Evolutionary conservation across 768 basidiomycete genomes (phyloP), one percentile per base, ranked within the genome.

Genomic region (Auricularia auricula-judae): DNA sequence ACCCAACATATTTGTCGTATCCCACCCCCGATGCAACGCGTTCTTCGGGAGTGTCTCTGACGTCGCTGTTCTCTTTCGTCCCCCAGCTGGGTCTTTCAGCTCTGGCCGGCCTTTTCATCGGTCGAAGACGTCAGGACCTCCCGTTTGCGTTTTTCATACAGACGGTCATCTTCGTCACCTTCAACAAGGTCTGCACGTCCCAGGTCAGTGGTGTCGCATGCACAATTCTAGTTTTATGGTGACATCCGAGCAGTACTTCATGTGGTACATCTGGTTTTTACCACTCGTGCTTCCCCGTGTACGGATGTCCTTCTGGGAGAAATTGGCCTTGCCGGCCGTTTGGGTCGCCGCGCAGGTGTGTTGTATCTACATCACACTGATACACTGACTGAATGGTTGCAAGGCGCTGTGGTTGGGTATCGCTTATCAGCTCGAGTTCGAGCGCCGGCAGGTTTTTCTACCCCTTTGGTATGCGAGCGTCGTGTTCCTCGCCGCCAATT

Each of bases 121-220:
- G 86, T 3, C 73, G 78, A 63, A 77, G 76, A 51, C 78, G 75
- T 56, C 73, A 78, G 16, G 84, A 93, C 69, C 78, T 98, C 3
- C 80, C 85, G 7, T 88, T 94, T 67, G 80, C 89, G 3, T 96
- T 91, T 91, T 93, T 97, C 71, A 80, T 95, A 12, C 95, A 98
- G 75, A 98, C 97, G 2, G 82, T 82, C 43, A 77, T 83, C 0
- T 98, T 99, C 70, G 95, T 98, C n/a, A 76, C 93, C 7, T 96
- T 98, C 78, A 99, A 98, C 74, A 95, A 96, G 74, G 97, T 99
- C 62, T 97, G 95, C 82, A 99, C 97, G 0, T 97, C 94, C 0
- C 93, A 96, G 81, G 93, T 91, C 68, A 67, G 80, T 72, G 29
- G 29, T 29, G 29, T 29, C 29, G 29, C 29, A 29, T 29, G 29